Conservation (phyloP, 208 protist genomes). For the Crithidia expoeki region DNA sequence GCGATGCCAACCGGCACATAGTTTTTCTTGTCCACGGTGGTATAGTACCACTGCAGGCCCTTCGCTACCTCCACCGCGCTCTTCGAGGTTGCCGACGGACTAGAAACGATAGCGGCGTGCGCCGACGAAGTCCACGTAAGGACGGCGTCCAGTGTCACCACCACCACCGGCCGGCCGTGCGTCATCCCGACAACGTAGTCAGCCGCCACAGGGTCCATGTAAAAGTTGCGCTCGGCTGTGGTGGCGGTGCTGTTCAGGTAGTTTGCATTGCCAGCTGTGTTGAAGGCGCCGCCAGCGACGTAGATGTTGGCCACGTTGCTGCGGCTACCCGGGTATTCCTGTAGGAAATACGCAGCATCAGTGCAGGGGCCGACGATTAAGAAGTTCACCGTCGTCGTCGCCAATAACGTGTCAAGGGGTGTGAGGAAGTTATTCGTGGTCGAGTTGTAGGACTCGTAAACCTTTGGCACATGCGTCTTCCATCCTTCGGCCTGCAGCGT, state of each 20-base stretch:
- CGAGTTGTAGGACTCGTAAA: slow-evolving; percentile 57
- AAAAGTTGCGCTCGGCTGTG: slow-evolving; percentile 68
- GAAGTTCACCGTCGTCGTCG: slow-evolving; percentile 37
- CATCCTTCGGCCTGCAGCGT: slow-evolving; percentile 52
- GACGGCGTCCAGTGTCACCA: slow-evolving; percentile 56
- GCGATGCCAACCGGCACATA: slow-evolving; percentile 33
- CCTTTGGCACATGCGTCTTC: slow-evolving; percentile 30
- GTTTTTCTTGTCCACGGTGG: slow-evolving; percentile 21
- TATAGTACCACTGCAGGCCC: slow-evolving; percentile 46
- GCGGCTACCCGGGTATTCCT: slow-evolving; percentile 24
- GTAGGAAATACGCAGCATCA: slow-evolving; percentile 68
- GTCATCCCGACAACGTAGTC: slow-evolving; percentile 48
- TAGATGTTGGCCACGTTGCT: slow-evolving; percentile 38
- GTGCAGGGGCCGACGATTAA: slow-evolving; percentile 67
- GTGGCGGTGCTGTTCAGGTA: slow-evolving; percentile 49
- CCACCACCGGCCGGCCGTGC: slow-evolving; percentile 52
- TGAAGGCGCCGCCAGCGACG: slow-evolving; percentile 65
- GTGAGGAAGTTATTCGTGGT: slow-evolving; percentile 32
- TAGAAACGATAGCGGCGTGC: slow-evolving; percentile 41
- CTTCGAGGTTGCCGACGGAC: slow-evolving; percentile 1
- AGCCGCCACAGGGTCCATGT: slow-evolving; percentile 65
- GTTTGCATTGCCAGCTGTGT: slow-evolving; percentile 37
- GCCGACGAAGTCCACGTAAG: slow-evolving; percentile 40
- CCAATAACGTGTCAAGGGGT: slow-evolving; percentile 37
- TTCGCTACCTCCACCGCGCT: slow-evolving; percentile 24